phyloP scores from a whole-genome alignment of 2,329 filamentous ascomycete species.

The Pseudogymnoascus sp. region DNA sequence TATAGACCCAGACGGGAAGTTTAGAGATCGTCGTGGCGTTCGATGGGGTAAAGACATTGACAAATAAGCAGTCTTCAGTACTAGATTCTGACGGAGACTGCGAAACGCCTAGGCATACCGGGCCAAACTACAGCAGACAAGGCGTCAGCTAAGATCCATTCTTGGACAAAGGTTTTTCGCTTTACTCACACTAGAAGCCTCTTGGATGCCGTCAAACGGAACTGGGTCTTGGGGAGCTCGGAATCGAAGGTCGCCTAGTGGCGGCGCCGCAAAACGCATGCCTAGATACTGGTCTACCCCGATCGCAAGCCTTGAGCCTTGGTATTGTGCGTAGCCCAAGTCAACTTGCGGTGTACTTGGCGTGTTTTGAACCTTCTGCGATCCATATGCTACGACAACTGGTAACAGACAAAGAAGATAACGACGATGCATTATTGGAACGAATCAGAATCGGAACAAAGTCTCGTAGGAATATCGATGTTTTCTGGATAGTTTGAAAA shows the following conservation, averaged over 20 bases:
- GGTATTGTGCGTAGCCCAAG: background rate
- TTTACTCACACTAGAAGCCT: background rate
- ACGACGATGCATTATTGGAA: conserved; percentile 65
- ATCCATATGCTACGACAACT: background rate
- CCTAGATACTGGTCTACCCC: conserved; percentile 1
- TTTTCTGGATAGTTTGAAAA: background rate
- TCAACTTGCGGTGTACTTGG: background rate
- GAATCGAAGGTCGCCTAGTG: background rate
- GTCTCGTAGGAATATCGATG: background rate
- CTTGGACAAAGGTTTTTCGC: background rate
- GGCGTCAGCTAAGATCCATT: background rate
- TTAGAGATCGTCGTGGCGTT: conserved; percentile 33
- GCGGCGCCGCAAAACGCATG: background rate
- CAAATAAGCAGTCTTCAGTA: conserved; percentile 36
- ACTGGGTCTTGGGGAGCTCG: background rate
- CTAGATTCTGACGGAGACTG: conserved; percentile 22
- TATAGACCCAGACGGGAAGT: conserved; percentile 46
- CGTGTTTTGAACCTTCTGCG: background rate
- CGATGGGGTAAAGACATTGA: conserved; percentile 37
- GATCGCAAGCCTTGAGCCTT: background rate
- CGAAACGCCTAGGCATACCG: conserved; percentile 35
- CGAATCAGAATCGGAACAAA: conserved; percentile 49
- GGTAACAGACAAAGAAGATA: background rate
- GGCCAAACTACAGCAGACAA: conserved; percentile 35
- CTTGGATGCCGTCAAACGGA: background rate